These are phyloP conservation scores for Meyerozyma carpophila DNA, from an alignment of 1,139 yeast genomes.

Conservation along the genomic window DNA sequence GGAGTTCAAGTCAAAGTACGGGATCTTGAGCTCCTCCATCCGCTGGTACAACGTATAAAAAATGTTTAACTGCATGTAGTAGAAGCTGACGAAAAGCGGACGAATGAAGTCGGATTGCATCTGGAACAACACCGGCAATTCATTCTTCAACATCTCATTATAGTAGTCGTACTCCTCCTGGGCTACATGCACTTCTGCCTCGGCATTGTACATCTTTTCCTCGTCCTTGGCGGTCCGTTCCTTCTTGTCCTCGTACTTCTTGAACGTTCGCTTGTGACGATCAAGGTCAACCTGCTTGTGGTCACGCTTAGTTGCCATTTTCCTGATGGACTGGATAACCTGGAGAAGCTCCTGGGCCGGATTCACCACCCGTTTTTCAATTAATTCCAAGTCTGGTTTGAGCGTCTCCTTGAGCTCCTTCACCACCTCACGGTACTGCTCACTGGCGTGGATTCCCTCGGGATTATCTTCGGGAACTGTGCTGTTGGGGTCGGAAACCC, in stretches of 20 bases:
- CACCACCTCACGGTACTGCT: conserved; percentile 83
- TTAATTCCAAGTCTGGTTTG: conserved; percentile 89
- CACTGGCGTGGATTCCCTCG: conserved; percentile 91
- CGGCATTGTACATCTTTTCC: conserved; percentile 81
- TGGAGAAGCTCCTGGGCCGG: conserved; percentile 91
- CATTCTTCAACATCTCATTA: conserved; percentile 88
- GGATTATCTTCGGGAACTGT: conserved; percentile 89
- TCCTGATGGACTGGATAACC: conserved; percentile 76
- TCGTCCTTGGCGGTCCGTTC: conserved; percentile 86
- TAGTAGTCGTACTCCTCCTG: conserved; percentile 95
- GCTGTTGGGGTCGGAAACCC: conserved; percentile 83
- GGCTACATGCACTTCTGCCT: conserved; percentile 84
- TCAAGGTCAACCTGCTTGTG: conserved; percentile 95
- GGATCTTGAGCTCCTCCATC: conserved; percentile 95
- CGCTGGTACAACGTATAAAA: conserved; percentile 85
- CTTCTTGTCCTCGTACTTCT: conserved; percentile 74
- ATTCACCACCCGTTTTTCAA: conserved; percentile 79
- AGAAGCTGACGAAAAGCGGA: conserved; percentile 89
- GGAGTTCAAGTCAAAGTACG: conserved; percentile 80
- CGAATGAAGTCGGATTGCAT: conserved; percentile 88
- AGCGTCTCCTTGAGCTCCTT: conserved; percentile 77
- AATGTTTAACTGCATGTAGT: conserved; percentile 95
- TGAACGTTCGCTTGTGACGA: conserved; percentile 65
- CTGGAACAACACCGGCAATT: conserved; percentile 79
- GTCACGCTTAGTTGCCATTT: conserved; percentile 91